Evolutionary conservation across 108 stramenopile genomes (phyloP).

Genomic region (Nitzschia putrida): DNA sequence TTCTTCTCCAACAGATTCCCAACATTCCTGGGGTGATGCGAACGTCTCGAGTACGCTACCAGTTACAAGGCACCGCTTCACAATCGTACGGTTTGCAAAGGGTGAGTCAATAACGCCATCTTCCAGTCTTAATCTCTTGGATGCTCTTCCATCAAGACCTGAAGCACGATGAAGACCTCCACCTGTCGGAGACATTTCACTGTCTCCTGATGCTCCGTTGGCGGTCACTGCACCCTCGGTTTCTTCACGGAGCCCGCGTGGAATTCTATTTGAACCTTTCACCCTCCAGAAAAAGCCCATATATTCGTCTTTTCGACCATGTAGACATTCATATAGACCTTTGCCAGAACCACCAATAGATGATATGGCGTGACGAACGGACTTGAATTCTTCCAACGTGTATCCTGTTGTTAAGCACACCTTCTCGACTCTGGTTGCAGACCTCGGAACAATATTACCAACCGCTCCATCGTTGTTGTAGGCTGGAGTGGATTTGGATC

Average conservation of each 20-base stretch:
- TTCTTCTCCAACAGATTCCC: background rate
- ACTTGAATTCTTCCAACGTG: background rate
- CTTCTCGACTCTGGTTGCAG: background rate
- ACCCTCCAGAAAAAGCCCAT: slow-evolving; percentile 2
- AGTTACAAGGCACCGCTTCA: slow-evolving; percentile 6
- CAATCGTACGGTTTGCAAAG: background rate
- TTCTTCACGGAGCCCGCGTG: background rate
- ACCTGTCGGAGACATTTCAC: no score
- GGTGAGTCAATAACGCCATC: background rate
- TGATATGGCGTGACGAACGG: background rate
- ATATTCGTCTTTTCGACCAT: background rate
- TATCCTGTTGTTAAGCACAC: background rate
- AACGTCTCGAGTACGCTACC: background rate
- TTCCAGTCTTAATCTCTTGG: background rate
- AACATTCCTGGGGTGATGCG: background rate
- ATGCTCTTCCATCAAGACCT: no score
- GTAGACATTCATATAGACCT: background rate
- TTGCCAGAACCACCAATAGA: background rate
- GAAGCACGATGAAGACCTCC: no score
- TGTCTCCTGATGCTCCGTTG: background rate
- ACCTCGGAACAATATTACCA: background rate
- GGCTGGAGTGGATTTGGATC: background rate
- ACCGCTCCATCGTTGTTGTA: background rate
- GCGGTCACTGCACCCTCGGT: background rate
- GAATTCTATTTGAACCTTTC: background rate